Evolutionary conservation across 805 yeast species (phyloP).

Genomic region (Nakazawaea siamensis): DNA sequence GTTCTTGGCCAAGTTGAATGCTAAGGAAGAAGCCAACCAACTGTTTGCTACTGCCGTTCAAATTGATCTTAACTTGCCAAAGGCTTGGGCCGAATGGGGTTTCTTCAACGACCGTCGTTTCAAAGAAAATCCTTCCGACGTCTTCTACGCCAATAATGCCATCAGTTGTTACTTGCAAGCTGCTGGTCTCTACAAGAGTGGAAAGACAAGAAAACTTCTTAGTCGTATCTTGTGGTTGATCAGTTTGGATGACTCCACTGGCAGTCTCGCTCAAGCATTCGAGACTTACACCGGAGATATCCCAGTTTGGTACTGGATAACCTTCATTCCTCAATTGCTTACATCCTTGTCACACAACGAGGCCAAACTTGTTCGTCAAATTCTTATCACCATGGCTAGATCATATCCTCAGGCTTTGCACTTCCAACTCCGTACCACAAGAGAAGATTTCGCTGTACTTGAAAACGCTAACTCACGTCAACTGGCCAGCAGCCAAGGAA

Average conservation of each 20-base stretch:
- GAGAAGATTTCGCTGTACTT: conserved; percentile 84
- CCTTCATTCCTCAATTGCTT: conserved; percentile 89
- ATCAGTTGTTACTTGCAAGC: conserved; percentile 95
- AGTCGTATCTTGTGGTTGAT: conserved; percentile 92
- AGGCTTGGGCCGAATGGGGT: conserved; percentile 99
- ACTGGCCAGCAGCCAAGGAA: conserved; percentile 3
- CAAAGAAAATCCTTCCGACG: conserved; percentile 74
- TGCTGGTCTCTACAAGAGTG: conserved; percentile 90
- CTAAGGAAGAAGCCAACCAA: conserved; percentile 92
- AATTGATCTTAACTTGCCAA: conserved; percentile 85
- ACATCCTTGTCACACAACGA: conserved; percentile 87
- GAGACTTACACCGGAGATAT: conserved; percentile 91
- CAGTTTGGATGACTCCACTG: conserved; percentile 79
- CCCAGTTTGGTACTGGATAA: conserved; percentile 99
- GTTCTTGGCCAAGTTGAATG: conserved; percentile 88
- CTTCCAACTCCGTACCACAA: conserved; percentile 90
- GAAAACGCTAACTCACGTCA: conserved; percentile 31
- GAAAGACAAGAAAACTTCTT: conserved; percentile 78
- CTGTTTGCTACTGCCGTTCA: conserved; percentile 98
- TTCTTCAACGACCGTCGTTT: conserved; percentile 83
- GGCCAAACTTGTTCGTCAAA: conserved; percentile 81
- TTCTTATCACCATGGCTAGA: conserved; percentile 87
- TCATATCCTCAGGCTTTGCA: conserved; percentile 96
- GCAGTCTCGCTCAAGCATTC: conserved; percentile 78
- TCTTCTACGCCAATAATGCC: conserved; percentile 85